Base-by-base conservation (phyloP, 2,329 filamentous ascomycete species). In the Chalaropsis thielavioides region DNA sequence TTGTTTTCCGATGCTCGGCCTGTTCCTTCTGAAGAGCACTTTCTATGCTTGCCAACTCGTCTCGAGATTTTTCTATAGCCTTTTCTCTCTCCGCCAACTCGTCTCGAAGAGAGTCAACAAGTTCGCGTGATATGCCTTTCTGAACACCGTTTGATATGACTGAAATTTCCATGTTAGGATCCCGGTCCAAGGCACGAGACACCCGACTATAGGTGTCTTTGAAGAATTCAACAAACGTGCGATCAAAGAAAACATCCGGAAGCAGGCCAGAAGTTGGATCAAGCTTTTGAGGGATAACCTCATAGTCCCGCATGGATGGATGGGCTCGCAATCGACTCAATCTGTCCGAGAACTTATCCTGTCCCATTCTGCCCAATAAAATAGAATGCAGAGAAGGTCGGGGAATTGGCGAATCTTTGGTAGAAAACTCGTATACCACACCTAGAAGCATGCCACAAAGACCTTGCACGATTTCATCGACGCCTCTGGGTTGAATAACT, bases 161-260 rank as follows among this genome's bases (percentile, higher is more conserved):
- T 0, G 90, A 87, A 31, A 95, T 86, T 73, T 99, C 94, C 67
- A 95, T 79, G 0, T 87, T 90, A 0, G 94, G 94, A 68, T 96
- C 90, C 67, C 92, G 86, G 74, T 99, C 94, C 70, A 99, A 89
- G 15, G 90, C 89, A 68, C 90, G 84, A 46, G 87, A 78, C 66
- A 96, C 77, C 8, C 92, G 87, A 71, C 89, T 92, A 72, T 95
- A 97, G 72, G 96, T 96, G 71, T 97, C 92, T 72, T 96, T 96
- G 71, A 96, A 83, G 71, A 97, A 96, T 67, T 96, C 89, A 64
- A 99, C 85, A 74, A 96, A 97, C 0, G 83, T 83, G 59, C 83
- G 81, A 70, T 96, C 91, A 68, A 97, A 94, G 72, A 85, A 95
- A 0, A 96, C 88, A 62, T 92, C 86, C 0, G 91, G 88, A 7